phyloP scores from a whole-genome alignment of 2,329 filamentous ascomycete species.

The Colletotrichum sp. region DNA sequence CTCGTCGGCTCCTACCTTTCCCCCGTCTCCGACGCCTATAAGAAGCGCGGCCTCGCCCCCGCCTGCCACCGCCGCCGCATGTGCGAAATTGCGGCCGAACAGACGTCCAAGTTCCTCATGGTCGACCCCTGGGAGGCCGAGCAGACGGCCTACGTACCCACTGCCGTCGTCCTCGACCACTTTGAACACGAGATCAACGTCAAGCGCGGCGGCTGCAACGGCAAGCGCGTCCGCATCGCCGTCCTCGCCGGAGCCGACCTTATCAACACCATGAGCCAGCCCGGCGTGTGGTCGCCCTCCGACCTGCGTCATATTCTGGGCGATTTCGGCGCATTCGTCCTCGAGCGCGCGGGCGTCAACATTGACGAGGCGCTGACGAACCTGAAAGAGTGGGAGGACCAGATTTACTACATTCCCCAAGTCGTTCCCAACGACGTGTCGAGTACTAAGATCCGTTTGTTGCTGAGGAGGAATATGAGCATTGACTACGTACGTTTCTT shows the following conservation, averaged over 20 bases:
- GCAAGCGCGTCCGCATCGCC: conserved; percentile 72
- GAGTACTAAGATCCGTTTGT: conserved; percentile 25
- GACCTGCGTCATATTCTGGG: conserved; percentile 90
- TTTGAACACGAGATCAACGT: conserved; percentile 90
- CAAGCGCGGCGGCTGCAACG: conserved; percentile 76
- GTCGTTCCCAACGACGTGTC: conserved; percentile 82
- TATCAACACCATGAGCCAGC: conserved; percentile 74
- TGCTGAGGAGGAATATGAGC: conserved; percentile 22
- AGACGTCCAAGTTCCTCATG: conserved; percentile 80
- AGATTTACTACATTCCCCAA: conserved; percentile 87
- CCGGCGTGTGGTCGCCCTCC: conserved; percentile 79
- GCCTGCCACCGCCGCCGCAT: conserved; percentile 79
- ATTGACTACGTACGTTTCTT: conserved; percentile 18
- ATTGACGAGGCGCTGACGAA: conserved; percentile 86
- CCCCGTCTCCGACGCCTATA: conserved; percentile 71
- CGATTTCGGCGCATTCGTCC: conserved; percentile 81
- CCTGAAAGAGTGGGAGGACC: conserved; percentile 81
- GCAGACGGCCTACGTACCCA: conserved; percentile 84
- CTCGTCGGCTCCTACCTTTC: conserved; percentile 85
- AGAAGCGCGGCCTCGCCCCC: conserved; percentile 78
- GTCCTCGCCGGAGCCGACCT: conserved; percentile 81
- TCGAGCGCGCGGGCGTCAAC: conserved; percentile 88
- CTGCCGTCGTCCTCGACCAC: conserved; percentile 87
- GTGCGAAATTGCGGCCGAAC: conserved; percentile 80
- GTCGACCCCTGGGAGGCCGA: conserved; percentile 90